A percentile compares a stretch with the other conserved stretches of the same genome.
These are phyloP conservation scores for Pseudonectria buxi DNA, from an alignment of 2,329 filamentous ascomycete species.

Conservation along the genomic window DNA sequence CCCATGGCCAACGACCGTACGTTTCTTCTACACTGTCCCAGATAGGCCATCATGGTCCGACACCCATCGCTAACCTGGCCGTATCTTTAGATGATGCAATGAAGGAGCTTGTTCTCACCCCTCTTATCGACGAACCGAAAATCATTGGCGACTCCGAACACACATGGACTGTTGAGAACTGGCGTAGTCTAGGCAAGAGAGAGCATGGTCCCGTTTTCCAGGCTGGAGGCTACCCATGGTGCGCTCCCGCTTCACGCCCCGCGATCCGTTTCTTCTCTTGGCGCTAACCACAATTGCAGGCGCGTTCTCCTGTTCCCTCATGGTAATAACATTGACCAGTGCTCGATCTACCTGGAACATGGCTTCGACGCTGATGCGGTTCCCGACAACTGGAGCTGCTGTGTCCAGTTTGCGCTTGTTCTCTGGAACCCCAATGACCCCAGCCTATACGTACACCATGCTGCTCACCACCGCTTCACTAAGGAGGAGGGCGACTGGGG, in stretches of 20 bases:
- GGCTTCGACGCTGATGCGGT: conserved; percentile 70
- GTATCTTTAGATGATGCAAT: conserved; percentile 65
- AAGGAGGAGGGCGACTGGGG: conserved; percentile 97
- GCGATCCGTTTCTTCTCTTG: not conserved
- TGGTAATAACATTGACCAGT: conserved; percentile 89
- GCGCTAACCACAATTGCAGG: conserved; percentile 41
- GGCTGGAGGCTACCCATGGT: conserved; percentile 84
- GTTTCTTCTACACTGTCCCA: too few relatives aligned
- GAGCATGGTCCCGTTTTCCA: conserved; percentile 85
- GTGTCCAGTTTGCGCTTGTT: conserved; percentile 90
- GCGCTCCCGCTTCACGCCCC: conserved; percentile 25
- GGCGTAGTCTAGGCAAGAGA: conserved; percentile 68
- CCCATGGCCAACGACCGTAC: conserved; percentile 48
- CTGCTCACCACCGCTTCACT: conserved; percentile 91
- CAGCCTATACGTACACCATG: conserved; percentile 72
- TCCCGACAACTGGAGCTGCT: conserved; percentile 92
- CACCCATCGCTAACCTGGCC: conserved; percentile 14
- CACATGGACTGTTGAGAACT: conserved; percentile 85
- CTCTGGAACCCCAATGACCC: conserved; percentile 93
- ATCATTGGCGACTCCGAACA: conserved; percentile 66
- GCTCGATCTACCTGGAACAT: conserved; percentile 94
- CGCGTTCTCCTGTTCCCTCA: conserved; percentile 91
- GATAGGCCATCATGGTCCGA: too few relatives aligned
- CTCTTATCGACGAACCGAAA: conserved; percentile 68
- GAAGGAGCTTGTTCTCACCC: conserved; percentile 69